Evolutionary conservation across 345 rosid species (phyloP).

Genomic region (Brassica rapa): DNA sequence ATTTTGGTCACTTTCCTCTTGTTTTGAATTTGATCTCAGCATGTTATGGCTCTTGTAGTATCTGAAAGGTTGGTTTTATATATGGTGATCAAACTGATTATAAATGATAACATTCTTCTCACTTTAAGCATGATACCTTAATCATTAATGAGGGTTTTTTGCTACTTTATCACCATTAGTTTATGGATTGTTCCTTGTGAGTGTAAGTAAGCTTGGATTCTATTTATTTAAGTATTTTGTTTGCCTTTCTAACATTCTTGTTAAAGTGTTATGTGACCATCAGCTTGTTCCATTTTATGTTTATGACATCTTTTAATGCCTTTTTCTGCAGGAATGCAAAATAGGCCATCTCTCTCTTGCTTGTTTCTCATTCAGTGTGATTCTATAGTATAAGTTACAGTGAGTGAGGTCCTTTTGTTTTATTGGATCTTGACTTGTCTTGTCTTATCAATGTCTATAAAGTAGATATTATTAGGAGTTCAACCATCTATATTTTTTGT

Average conservation of each 20-base stretch:
- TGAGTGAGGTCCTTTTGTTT: conserved; percentile 21
- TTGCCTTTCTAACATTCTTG: background rate
- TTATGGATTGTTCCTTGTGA: conserved; percentile 27
- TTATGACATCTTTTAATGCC: conserved; percentile 14
- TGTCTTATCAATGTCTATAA: background rate
- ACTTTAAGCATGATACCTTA: conserved; percentile 12
- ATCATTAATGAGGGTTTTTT: background rate
- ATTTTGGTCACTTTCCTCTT: conserved; percentile 31
- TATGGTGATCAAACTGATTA: conserved; percentile 8
- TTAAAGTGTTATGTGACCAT: background rate
- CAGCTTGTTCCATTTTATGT: conserved; percentile 2
- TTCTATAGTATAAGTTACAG: background rate
- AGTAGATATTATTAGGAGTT: background rate
- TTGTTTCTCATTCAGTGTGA: background rate
- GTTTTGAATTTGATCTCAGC: conserved; percentile 31
- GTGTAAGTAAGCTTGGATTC: conserved; percentile 16
- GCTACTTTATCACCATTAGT: conserved; percentile 27
- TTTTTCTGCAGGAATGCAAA: conserved; percentile 37
- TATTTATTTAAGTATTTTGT: background rate
- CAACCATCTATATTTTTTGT: background rate
- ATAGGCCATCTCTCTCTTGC: background rate
- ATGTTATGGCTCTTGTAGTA: conserved; percentile 38
- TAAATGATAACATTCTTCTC: conserved; percentile 29
- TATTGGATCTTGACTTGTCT: conserved; percentile 27
- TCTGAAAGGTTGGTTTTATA: conserved; percentile 23